Base-by-base conservation (phyloP, 2,329 filamentous ascomycete genomes). In the Colletotrichum sp. region DNA sequence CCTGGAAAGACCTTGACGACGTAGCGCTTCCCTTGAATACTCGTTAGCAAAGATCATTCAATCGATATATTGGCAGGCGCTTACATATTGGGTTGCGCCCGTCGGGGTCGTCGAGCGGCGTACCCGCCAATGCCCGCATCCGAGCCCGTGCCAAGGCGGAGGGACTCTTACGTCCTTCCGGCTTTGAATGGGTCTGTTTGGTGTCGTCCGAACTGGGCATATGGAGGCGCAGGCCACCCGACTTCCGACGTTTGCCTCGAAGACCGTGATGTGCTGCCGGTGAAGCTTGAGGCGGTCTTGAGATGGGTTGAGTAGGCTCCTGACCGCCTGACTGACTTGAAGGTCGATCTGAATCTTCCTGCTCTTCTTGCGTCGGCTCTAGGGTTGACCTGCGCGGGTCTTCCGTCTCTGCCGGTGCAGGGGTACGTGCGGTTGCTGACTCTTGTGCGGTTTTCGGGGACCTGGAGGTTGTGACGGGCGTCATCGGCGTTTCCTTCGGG, bases 1-100 rank as follows among this genome's bases (percentile, higher is more conserved):
- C 85, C 84, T 7, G 87, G 87, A 69, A 88, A 88, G 67, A 88
- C 82, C 58, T 86, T 87, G 43, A 84, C 82, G 70, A 87, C 80
- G 68, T 82, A 84, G 72, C 84, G 86, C 68, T 85, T 85, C 87
- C 87, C 87, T 88, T 70, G 4, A 32, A 7, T 32, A 6, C 5
- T 21, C 4, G 48, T 52, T 32, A 48, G 55, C 34, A n/a, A 30
- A 10, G 16, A 48, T 48, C 21, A 21, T 28, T 21, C 43, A 21
- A 24, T 18, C 18, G 21, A 18, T 13, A 16, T 2, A 16, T 7
- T 57, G 4, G n/a, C 18, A 16, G 16, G 12, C 8, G 83, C 86
- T 84, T 79, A 87, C 86, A 87, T 75, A 82, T 82, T 38, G 85
- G 84, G 75, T 82, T 82, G 65, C 82, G 81, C 65, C 82, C 80